Evolutionary conservation across 2,329 filamentous ascomycete genomes (phyloP).

Genomic region (Chrysosporium queenslandicum): DNA sequence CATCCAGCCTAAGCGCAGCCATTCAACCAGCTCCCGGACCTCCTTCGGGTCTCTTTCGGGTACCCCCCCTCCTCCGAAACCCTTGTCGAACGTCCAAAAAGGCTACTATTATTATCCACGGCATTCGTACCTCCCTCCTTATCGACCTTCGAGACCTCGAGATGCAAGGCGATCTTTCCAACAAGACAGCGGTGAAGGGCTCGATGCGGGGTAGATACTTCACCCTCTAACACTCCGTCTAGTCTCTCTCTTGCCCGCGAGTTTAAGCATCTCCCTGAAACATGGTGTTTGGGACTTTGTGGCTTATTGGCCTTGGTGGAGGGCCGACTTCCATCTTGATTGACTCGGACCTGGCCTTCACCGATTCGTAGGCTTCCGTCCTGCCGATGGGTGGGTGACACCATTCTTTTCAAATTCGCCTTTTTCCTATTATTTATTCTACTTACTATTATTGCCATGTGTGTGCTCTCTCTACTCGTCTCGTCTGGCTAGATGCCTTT

Average conservation of each 20-base stretch:
- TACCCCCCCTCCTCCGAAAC: too few species aligned
- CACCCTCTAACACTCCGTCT: background rate
- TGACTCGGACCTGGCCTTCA: background rate
- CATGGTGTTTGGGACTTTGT: background rate
- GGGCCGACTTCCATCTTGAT: background rate
- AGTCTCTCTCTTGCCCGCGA: background rate
- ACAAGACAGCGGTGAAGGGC: background rate
- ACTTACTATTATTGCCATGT: background rate
- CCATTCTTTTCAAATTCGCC: too few species aligned
- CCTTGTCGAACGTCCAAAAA: too few species aligned
- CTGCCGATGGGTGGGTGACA: background rate
- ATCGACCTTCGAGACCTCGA: constrained; percentile 4
- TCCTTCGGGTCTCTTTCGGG: too few species aligned
- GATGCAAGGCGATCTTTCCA: background rate
- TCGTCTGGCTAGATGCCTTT: background rate
- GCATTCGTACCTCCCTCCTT: background rate
- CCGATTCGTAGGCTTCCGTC: background rate
- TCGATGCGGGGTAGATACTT: background rate
- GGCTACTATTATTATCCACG: too few species aligned
- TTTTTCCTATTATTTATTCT: too few species aligned
- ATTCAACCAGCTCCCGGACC: background rate
- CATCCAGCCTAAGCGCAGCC: background rate
- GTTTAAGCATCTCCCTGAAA: constrained; percentile 1
- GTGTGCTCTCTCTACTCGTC: too few species aligned
- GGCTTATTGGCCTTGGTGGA: background rate